A percentile compares a stretch with the other conserved stretches of the same genome.
Evolutionary conservation across 2,329 filamentous ascomycete genomes (phyloP).

Genomic region (Stagonosporopsis vannaccii): DNA sequence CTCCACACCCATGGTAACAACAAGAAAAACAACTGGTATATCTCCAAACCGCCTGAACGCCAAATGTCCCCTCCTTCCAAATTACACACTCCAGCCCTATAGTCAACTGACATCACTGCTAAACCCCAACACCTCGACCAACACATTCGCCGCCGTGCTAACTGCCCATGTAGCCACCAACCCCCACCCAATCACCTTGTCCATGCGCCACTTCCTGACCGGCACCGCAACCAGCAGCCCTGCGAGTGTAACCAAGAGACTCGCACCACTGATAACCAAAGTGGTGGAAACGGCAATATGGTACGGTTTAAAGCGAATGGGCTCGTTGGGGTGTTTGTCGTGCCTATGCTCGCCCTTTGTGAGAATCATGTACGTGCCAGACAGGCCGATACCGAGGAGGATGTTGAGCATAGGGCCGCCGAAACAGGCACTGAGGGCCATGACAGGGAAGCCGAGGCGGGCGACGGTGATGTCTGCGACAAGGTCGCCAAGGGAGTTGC

Average conservation of each 20-base stretch:
- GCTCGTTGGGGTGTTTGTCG: slow-evolving; percentile 69
- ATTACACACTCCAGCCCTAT: background rate
- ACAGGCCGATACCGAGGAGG: slow-evolving; percentile 89
- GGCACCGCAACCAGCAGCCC: slow-evolving; percentile 83
- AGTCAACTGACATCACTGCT: slow-evolving; percentile 38
- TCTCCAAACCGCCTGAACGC: background rate
- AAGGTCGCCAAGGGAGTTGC: slow-evolving; percentile 92
- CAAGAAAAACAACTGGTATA: background rate
- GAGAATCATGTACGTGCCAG: slow-evolving; percentile 86
- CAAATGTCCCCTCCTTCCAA: background rate
- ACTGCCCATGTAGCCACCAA: slow-evolving; percentile 81
- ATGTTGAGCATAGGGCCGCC: slow-evolving; percentile 99
- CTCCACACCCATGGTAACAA: background rate
- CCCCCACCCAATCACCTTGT: slow-evolving; percentile 70
- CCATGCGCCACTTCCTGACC: slow-evolving; percentile 47
- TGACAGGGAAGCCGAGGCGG: slow-evolving; percentile 90
- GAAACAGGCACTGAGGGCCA: slow-evolving; percentile 94
- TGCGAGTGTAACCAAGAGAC: slow-evolving; percentile 79
- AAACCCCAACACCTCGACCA: slow-evolving; percentile 70
- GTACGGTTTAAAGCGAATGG: slow-evolving; percentile 76
- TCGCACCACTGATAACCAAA: slow-evolving; percentile 83
- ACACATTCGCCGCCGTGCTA: slow-evolving; percentile 81
- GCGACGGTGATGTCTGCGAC: slow-evolving; percentile 96
- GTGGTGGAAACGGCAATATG: slow-evolving; percentile 84
- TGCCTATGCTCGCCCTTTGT: slow-evolving; percentile 71